Evolutionary conservation across 257 asterid genomes (phyloP).

Genomic region (Solanum corneliomulleri): DNA sequence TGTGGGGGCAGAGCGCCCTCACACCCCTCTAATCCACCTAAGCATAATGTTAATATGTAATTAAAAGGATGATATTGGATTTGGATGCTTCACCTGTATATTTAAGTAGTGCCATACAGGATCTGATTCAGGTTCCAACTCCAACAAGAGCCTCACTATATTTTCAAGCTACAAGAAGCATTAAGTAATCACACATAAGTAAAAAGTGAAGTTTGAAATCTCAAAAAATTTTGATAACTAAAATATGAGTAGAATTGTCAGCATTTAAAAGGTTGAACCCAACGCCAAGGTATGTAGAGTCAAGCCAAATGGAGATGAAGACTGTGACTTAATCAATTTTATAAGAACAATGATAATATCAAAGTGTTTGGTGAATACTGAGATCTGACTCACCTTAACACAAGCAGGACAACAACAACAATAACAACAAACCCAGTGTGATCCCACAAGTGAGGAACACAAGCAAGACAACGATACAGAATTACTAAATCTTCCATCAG

Average conservation of each 20-base stretch:
- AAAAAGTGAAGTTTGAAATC: background rate
- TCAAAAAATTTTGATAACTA: background rate
- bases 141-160: slow-evolving; percentile 81
- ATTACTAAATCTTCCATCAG: background rate
- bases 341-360: background rate
- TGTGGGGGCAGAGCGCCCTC: background rate
- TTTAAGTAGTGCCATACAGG: slow-evolving; percentile 90
- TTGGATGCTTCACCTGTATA: slow-evolving; percentile 51
- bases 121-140: slow-evolving; percentile 96
- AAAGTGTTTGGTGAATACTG: background rate
- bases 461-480: background rate
- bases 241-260: background rate
- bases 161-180: slow-evolving; percentile 85
- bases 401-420: background rate
- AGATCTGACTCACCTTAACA: background rate
- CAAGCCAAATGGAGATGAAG: background rate
- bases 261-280: background rate
- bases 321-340: background rate
- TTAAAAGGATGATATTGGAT: background rate
- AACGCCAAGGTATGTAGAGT: background rate
- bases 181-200: slow-evolving; percentile 4
- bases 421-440: background rate
- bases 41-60: background rate
- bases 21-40: background rate
- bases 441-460: background rate